phyloP scores from a whole-genome alignment of 371 early-diverging fungal genomes.

The Mucor velutinosus region DNA sequence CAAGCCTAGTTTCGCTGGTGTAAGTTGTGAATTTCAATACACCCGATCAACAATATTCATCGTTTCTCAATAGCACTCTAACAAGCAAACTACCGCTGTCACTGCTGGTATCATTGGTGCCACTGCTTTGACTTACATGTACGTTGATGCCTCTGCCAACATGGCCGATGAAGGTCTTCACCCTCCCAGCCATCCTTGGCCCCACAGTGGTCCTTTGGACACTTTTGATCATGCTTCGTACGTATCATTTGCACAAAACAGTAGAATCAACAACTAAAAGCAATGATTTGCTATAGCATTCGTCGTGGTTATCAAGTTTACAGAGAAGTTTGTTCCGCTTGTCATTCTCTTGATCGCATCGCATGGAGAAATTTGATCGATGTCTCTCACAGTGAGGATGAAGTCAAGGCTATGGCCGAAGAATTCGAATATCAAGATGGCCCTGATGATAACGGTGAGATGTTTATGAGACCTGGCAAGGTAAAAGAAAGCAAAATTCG shows the following conservation, averaged over 20 bases:
- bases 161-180: slow-evolving; percentile 94
- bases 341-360: slow-evolving; percentile 94
- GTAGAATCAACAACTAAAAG: neutral
- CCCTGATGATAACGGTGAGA: slow-evolving; percentile 93
- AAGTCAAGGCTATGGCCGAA: slow-evolving; percentile 93
- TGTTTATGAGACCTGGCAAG: slow-evolving; percentile 96
- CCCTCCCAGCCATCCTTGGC: slow-evolving; percentile 88
- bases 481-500: slow-evolving; percentile 33
- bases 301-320: slow-evolving; percentile 99
- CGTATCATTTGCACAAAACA: neutral
- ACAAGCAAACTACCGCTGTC: slow-evolving; percentile 49
- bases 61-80: slow-evolving; percentile 34
- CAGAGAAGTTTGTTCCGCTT: slow-evolving; percentile 96
- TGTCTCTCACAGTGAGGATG: slow-evolving; percentile 90
- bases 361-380: slow-evolving; percentile 94
- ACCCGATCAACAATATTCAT: neutral
- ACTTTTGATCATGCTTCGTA: slow-evolving; percentile 95
- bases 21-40: neutral
- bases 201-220: slow-evolving; percentile 76
- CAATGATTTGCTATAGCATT: slow-evolving; percentile 56
- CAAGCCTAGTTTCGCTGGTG: slow-evolving; percentile 31
- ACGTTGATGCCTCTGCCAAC: slow-evolving; percentile 62
- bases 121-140: slow-evolving; percentile 58
- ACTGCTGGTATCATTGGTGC: slow-evolving; percentile 63
- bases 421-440: slow-evolving; percentile 94